Evolutionary conservation across 202 grass and related monocot species (phyloP).

Genomic region (Elaeis oleifera): DNA sequence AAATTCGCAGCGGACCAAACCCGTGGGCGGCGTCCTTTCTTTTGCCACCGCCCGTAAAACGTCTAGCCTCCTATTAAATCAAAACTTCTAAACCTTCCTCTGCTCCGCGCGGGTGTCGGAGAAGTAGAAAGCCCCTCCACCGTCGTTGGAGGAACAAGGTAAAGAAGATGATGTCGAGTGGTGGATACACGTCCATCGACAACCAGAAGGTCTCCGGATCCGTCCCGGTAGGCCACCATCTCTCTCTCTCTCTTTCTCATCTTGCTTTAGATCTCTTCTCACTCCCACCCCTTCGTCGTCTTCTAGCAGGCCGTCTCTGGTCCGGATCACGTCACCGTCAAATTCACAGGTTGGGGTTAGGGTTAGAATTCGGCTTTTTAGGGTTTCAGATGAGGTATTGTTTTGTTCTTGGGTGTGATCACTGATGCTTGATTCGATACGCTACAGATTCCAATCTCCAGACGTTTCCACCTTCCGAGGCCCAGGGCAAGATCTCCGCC

Average conservation of each 20-base stretch:
- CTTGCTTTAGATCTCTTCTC: neutral
- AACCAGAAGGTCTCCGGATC: conserved; percentile 87
- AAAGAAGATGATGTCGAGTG: conserved; percentile 83
- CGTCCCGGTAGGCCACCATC: conserved; percentile 48
- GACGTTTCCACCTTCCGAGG: conserved; percentile 77
- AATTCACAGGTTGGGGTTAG: conserved; percentile 39
- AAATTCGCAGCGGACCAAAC: no score
- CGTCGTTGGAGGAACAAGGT: no score
- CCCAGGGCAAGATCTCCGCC: conserved; percentile 83
- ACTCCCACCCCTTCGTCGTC: conserved; percentile 19
- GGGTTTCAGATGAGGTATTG: neutral
- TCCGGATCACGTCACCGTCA: conserved; percentile 64
- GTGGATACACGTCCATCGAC: conserved; percentile 80
- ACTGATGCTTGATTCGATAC: neutral
- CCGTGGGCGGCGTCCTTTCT: no score
- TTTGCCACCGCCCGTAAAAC: no score
- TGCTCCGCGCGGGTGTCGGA: no score
- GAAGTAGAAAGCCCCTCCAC: no score
- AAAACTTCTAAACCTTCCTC: no score
- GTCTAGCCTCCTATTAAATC: no score
- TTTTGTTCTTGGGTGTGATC: no score
- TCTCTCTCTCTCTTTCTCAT: neutral
- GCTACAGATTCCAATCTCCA: conserved; percentile 72
- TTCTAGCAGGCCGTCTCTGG: conserved; percentile 46
- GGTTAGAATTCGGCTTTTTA: no score